Percentiles rank a stretch among this genome's conserved stretches.
These are phyloP conservation scores for Hanseniaspora uvarum DNA, from an alignment of 1,139 yeast genomes.

Conservation along the genomic window DNA sequence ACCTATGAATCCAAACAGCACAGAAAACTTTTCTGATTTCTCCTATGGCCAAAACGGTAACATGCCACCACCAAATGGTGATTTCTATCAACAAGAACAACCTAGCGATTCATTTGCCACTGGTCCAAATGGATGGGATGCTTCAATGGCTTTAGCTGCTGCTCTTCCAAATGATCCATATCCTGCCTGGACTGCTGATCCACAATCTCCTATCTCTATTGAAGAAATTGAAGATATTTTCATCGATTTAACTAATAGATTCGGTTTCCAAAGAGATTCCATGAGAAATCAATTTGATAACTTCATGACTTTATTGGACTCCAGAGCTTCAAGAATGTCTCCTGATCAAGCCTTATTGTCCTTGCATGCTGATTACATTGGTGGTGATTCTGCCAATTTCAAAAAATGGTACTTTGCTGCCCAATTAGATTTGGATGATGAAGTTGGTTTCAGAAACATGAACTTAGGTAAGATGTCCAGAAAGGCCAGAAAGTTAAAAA, in stretches of 20 bases:
- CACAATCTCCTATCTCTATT: slow-evolving; percentile 70
- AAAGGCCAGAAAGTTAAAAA: slow-evolving; percentile 45
- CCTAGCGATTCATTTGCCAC: slow-evolving; percentile 95
- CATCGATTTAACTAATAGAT: slow-evolving; percentile 76
- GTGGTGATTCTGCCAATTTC: slow-evolving; percentile 86
- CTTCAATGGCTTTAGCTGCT: slow-evolving; percentile 52
- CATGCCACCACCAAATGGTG: slow-evolving; percentile 65
- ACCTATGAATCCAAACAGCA: slow-evolving; percentile 43
- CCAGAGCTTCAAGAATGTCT: slow-evolving; percentile 92
- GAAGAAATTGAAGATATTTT: slow-evolving; percentile 90
- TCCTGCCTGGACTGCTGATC: slow-evolving; percentile 93
- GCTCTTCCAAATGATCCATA: slow-evolving; percentile 62
- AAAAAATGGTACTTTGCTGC: slow-evolving; percentile 96
- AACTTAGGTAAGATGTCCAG: slow-evolving; percentile 58
- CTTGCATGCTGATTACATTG: slow-evolving; percentile 93
- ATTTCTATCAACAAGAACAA: slow-evolving; percentile 72
- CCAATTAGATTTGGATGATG: slow-evolving; percentile 74
- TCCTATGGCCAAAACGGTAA: slow-evolving; percentile 49
- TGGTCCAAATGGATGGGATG: slow-evolving; percentile 46
- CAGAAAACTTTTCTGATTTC: slow-evolving; percentile 70
- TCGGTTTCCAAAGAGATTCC: slow-evolving; percentile 96
- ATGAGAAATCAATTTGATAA: slow-evolving; percentile 96
- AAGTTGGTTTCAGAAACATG: slow-evolving; percentile 71
- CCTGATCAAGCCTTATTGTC: slow-evolving; percentile 89
- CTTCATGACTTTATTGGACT: slow-evolving; percentile 85